Evolutionary conservation across 306 rosid species (phyloP), one percentile per base, ranked within the genome.

Genomic region (Hippophae gyantsensis): DNA sequence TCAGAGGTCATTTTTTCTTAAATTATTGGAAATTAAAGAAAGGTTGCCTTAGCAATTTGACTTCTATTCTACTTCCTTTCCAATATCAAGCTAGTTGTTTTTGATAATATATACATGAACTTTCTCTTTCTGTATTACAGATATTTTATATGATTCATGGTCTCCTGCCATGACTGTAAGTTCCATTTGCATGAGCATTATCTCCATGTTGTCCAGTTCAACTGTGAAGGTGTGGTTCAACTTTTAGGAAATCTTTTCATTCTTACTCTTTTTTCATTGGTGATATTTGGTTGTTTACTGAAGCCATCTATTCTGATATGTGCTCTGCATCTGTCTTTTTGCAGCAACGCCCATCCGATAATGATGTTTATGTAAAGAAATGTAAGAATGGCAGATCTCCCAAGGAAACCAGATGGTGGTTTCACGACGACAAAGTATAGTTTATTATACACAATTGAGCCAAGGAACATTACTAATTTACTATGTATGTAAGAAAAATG

Each of bases 321-420:
- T 47, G 38, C 27, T 52, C 11, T 58, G 38, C 7, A 9, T 58
- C 32, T 12, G 7, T 55, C 42, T 12, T 32, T 49, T 13, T 59
- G 75, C 79, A 74, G 75, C 75, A 74, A 74, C 65, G 79, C 54
- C 79, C 79, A 0, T 60, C 67, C 1, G 79, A 74, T 60, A 49
- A 74, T 56, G 79, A 74, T 56, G 74, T 71, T 7, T 74, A 74
- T 25, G 75, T 74, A 53, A 74, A 74, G 62, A 74, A 74, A 46
- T 69, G 79, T 14, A 64, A 74, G 52, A 74, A 69, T 26, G 79
- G 79, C 23, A 57, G 75, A 60, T 74, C 79, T 69, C 79, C 79
- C 2, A 74, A 74, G 71, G 79, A 74, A 61, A 74, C 79, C 7
- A 74, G 68, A 43, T 74, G 79, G 79, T 74, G 79, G 79, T 74